These are phyloP conservation scores for Xylariaceae sp. DNA, from an alignment of 2,329 filamentous ascomycete species.

Conservation along the genomic window DNA sequence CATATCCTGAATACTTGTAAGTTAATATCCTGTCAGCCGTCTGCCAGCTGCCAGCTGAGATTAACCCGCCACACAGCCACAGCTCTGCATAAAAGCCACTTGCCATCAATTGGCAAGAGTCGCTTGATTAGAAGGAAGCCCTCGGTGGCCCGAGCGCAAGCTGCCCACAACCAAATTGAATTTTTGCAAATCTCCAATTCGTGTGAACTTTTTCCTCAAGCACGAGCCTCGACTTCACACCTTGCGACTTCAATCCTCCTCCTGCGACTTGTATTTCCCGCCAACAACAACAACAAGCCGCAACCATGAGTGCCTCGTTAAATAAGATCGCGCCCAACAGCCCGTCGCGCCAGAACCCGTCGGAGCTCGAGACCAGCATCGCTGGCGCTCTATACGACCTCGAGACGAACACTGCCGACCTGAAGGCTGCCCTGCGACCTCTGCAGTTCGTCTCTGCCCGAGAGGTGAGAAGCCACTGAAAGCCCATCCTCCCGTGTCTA, in stretches of 20 bases:
- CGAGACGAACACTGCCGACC: constrained; percentile 98
- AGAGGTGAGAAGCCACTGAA: constrained; percentile 79
- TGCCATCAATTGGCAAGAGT: background rate
- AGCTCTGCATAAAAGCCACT: background rate
- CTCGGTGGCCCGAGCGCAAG: constrained; percentile 19
- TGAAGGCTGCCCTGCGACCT: constrained; percentile 93
- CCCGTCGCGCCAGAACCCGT: constrained; percentile 93
- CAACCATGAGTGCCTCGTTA: constrained; percentile 71
- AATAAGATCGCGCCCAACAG: constrained; percentile 99
- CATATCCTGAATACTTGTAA: too few species aligned
- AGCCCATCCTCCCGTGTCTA: constrained; percentile 13
- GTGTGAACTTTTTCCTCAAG: constrained; percentile 18
- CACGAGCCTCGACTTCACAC: constrained; percentile 13
- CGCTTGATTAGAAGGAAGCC: constrained; percentile 14
- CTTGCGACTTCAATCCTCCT: constrained; percentile 20
- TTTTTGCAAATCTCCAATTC: constrained; percentile 11
- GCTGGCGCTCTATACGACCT: constrained; percentile 97
- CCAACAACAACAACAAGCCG: constrained; percentile 36
- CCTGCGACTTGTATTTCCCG: constrained; percentile 18
- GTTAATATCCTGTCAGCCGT: too few species aligned
- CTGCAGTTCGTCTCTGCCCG: constrained; percentile 98
- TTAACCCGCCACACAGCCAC: background rate
- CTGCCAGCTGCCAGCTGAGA: too few species aligned
- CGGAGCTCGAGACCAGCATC: constrained; percentile 96
- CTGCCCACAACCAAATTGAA: constrained; percentile 19